Evolutionary conservation across 2,329 filamentous ascomycete species (phyloP).

Genomic region (Fusarium secorum): DNA sequence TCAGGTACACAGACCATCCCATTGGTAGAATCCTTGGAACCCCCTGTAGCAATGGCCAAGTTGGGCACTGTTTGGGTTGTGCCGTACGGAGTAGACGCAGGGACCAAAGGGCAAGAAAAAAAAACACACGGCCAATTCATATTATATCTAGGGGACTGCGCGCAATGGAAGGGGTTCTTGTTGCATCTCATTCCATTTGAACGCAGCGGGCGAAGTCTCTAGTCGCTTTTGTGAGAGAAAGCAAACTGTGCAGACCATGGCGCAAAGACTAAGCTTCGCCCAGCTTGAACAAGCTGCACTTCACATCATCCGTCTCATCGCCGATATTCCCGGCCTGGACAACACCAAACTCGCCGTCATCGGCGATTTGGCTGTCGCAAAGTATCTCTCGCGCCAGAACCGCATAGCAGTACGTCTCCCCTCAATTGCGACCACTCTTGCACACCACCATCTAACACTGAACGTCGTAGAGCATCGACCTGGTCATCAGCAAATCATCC

Average conservation of each 20-base stretch:
- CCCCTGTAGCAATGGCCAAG: constrained; percentile 15
- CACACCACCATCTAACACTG: not conserved
- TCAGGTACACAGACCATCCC: constrained; percentile 1
- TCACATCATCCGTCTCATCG: constrained; percentile 90
- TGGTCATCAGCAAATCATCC: constrained; percentile 43
- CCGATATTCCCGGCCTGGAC: constrained; percentile 40
- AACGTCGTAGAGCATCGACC: constrained; percentile 38
- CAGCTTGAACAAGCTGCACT: constrained; percentile 76
- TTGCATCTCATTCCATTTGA: not conserved
- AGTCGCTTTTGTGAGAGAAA: constrained; percentile 30
- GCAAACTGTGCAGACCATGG: constrained; percentile 28
- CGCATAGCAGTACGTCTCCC: constrained; percentile 25
- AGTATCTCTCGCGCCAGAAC: constrained; percentile 37
- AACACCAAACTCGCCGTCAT: constrained; percentile 42
- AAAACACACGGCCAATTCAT: not conserved
- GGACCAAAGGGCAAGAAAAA: not conserved
- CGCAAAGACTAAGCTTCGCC: constrained; percentile 39
- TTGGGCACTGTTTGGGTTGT: constrained; percentile 27
- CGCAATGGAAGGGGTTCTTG: not conserved
- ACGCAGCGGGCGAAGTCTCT: constrained; percentile 27
- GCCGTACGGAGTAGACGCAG: not conserved
- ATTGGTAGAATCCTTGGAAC: constrained; percentile 16
- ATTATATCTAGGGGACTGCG: constrained; percentile 20
- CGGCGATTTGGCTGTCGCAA: constrained; percentile 40
- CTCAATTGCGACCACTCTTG: fast-evolving